Percentiles rank a stretch among this genome's conserved stretches.
These are phyloP conservation scores for Yamadazyma spencermartinsiae DNA, from an alignment of 1,139 yeast species.

Conservation along the genomic window DNA sequence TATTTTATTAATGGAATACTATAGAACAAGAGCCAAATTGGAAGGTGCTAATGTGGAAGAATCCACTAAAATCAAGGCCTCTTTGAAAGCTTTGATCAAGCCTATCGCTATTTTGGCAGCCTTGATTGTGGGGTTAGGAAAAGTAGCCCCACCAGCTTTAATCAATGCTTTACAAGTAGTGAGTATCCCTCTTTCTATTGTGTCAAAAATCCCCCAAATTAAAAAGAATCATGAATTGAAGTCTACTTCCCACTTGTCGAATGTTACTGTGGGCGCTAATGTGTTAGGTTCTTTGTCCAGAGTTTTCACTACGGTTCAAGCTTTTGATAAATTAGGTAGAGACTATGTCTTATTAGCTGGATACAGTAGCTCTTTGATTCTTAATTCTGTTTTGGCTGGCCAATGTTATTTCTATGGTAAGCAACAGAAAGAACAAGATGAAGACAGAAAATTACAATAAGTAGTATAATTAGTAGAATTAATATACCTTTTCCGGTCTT, in stretches of 20 bases:
- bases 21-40: slow-evolving; percentile 22
- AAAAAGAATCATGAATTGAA: slow-evolving; percentile 44
- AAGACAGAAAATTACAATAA: slow-evolving; percentile 1
- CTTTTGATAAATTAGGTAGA: slow-evolving; percentile 24
- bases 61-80: slow-evolving; percentile 20
- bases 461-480: background rate
- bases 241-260: slow-evolving; percentile 56
- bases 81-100: slow-evolving; percentile 21
- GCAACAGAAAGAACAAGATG: slow-evolving; percentile 11
- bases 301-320: slow-evolving; percentile 55
- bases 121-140: slow-evolving; percentile 28
- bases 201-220: slow-evolving; percentile 60
- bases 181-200: slow-evolving; percentile 54
- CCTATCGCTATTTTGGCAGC: slow-evolving; percentile 34
- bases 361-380: slow-evolving; percentile 32
- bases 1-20: slow-evolving; percentile 39
- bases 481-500: background rate
- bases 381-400: slow-evolving; percentile 34
- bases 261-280: slow-evolving; percentile 55
- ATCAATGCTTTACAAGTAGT: slow-evolving; percentile 45
- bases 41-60: slow-evolving; percentile 16
- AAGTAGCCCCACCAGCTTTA: slow-evolving; percentile 32
- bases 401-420: slow-evolving; percentile 32
- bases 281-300: slow-evolving; percentile 56
- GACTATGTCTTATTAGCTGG: slow-evolving; percentile 39